Evolutionary conservation across 192 early-diverging fungal species (phyloP).

Genomic region (Thamnidium elegans): DNA sequence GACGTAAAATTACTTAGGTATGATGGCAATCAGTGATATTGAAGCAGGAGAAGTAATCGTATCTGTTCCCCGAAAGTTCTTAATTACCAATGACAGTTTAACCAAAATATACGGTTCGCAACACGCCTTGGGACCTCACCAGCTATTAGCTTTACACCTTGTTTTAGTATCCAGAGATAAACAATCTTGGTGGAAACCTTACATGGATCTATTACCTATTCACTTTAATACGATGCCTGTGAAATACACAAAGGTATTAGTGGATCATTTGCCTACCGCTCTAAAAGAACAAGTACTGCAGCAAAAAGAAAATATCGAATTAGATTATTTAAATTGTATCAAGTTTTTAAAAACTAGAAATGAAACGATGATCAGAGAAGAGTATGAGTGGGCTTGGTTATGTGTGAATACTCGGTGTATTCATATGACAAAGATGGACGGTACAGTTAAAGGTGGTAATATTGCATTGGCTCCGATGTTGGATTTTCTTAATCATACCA

Average conservation of each 20-base stretch:
- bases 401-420: constrained; percentile 62
- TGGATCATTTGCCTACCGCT: constrained; percentile 38
- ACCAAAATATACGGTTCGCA: constrained; percentile 35
- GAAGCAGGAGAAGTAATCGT: constrained; percentile 55
- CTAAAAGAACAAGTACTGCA: constrained; percentile 41
- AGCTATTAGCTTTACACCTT: constrained; percentile 48
- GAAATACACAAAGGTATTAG: constrained; percentile 35
- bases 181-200: constrained; percentile 45
- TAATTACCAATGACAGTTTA: constrained; percentile 44
- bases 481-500: constrained; percentile 74
- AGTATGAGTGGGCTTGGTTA: constrained; percentile 61
- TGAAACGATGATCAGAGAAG: constrained; percentile 6
- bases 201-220: constrained; percentile 47
- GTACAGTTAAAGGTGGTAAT: constrained; percentile 39
- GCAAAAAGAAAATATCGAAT: constrained; percentile 45
- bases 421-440: constrained; percentile 43
- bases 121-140: constrained; percentile 44
- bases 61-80: constrained; percentile 44
- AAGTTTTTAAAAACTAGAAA: constrained; percentile 29
- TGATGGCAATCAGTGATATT: constrained; percentile 58
- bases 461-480: constrained; percentile 74
- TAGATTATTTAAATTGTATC: constrained; percentile 34
- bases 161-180: constrained; percentile 35
- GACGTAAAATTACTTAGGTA: constrained; percentile 15
- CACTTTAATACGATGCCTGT: constrained; percentile 56